Percentiles rank a stretch among this genome's conserved stretches.
Conservation (phyloP, 306 rosid genomes). For the Astragalus glycyphyllos region DNA sequence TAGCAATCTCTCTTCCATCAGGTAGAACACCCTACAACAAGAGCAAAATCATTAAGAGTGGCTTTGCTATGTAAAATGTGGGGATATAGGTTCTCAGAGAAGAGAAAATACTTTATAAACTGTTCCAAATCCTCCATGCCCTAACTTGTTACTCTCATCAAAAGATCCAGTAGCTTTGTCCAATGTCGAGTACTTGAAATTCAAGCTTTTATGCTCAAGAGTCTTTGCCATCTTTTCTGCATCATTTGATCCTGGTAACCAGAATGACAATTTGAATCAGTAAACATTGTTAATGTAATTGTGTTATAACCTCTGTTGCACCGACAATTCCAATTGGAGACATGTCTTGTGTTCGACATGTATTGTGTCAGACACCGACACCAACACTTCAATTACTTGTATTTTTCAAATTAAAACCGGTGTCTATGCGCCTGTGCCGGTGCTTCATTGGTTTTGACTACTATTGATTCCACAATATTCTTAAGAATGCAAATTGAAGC, state of each 20-base stretch:
- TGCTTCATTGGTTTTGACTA: neutral
- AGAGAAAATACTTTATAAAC: constrained; percentile 75
- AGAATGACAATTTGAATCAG: constrained; percentile 25
- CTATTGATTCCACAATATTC: constrained; percentile 1
- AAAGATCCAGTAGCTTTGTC: constrained; percentile 88
- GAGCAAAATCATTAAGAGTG: constrained; percentile 25
- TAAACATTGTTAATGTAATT: constrained; percentile 1
- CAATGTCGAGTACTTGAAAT: constrained; percentile 86
- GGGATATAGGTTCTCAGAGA: constrained; percentile 21
- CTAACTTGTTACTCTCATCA: constrained; percentile 68
- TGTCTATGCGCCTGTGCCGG: too few relatives aligned
- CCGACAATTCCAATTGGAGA: too few relatives aligned
- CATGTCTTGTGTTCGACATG: too few relatives aligned
- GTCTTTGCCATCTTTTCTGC: constrained; percentile 66
- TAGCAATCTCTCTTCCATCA: constrained; percentile 95
- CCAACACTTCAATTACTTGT: too few relatives aligned
- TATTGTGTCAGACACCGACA: too few relatives aligned
- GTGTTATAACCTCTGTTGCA: neutral
- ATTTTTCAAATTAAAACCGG: too few relatives aligned
- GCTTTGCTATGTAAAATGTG: constrained; percentile 17
- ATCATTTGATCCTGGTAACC: constrained; percentile 68
- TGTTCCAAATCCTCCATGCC: constrained; percentile 97
- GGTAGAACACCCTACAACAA: constrained; percentile 59
- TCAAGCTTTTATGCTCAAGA: constrained; percentile 73
- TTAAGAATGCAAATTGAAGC: neutral